These are phyloP conservation scores for Ophiostoma sp. DNA, from an alignment of 2,329 filamentous ascomycete species.

Conservation along the genomic window DNA sequence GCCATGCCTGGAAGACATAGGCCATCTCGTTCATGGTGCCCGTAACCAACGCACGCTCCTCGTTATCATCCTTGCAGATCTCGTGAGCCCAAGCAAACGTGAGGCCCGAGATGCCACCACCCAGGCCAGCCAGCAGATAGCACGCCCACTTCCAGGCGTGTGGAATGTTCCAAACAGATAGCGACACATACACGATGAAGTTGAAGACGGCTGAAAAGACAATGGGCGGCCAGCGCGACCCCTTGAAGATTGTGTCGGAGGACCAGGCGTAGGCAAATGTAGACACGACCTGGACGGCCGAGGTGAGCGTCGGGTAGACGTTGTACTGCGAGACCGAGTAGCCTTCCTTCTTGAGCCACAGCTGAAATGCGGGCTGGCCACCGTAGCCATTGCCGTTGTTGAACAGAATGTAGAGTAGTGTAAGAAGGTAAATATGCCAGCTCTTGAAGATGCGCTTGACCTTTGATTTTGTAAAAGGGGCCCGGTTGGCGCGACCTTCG, in stretches of 20 bases:
- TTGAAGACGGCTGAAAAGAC: slow-evolving; percentile 39
- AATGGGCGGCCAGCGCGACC: slow-evolving; percentile 56
- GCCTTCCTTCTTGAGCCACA: slow-evolving; percentile 43
- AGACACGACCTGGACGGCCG: slow-evolving; percentile 49
- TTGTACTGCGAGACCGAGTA: slow-evolving; percentile 43
- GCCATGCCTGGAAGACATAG: slow-evolving; percentile 59
- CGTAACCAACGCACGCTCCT: slow-evolving; percentile 61
- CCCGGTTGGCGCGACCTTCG: slow-evolving; percentile 24
- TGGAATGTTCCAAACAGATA: slow-evolving; percentile 35
- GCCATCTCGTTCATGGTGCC: slow-evolving; percentile 64
- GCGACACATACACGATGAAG: slow-evolving; percentile 27
- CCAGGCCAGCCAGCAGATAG: slow-evolving; percentile 52
- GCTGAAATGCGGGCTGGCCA: slow-evolving; percentile 50
- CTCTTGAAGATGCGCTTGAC: slow-evolving; percentile 55
- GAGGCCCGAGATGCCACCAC: slow-evolving; percentile 42
- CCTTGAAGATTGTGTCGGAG: slow-evolving; percentile 52
- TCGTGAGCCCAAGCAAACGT: slow-evolving; percentile 47
- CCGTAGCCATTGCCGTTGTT: slow-evolving; percentile 48
- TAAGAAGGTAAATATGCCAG: slow-evolving; percentile 60
- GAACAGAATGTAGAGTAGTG: slow-evolving; percentile 56
- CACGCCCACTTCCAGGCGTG: slow-evolving; percentile 58
- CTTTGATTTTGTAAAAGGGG: slow-evolving; percentile 41
- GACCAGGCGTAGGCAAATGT: slow-evolving; percentile 62
- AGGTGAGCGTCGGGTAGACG: slow-evolving; percentile 54
- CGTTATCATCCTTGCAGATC: slow-evolving; percentile 48